phyloP scores from a whole-genome alignment of 2,329 filamentous ascomycete genomes.

The Fusarium burgessii region DNA sequence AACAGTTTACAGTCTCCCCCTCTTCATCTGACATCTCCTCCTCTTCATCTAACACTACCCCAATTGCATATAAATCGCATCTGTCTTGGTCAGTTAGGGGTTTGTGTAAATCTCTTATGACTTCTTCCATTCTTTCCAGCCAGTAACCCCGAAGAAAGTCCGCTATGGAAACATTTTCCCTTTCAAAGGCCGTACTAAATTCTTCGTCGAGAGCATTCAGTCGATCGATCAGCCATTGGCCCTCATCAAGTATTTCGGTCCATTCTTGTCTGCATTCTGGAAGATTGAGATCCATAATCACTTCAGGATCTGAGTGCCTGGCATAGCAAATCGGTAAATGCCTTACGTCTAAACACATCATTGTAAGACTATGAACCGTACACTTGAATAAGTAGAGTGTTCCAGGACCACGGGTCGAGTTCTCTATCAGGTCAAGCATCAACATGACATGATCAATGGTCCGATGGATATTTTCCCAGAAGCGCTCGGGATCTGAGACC shows the following conservation, averaged over 20 bases:
- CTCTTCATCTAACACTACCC: neutral
- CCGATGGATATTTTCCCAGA: too few relatives aligned
- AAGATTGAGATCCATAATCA: too few relatives aligned
- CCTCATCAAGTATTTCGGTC: neutral
- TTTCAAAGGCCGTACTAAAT: neutral
- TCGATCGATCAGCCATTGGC: rapidly evolving
- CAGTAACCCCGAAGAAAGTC: neutral
- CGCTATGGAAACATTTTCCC: rapidly evolving
- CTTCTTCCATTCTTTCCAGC: neutral
- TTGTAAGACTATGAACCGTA: neutral
- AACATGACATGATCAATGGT: neutral
- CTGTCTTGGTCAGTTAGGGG: rapidly evolving
- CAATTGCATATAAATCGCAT: rapidly evolving
- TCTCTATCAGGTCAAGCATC: neutral
- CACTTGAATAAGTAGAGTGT: neutral
- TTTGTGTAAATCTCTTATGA: rapidly evolving
- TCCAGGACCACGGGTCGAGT: too few relatives aligned
- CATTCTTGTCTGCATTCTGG: neutral
- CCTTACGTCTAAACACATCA: neutral
- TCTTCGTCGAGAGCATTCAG: neutral
- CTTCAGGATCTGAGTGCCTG: rapidly evolving
- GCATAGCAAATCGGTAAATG: neutral
- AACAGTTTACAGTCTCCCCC: rapidly evolving
- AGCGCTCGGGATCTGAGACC: too few relatives aligned
- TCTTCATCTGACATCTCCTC: neutral